Percentiles rank a stretch among this genome's conserved stretches.
Evolutionary conservation across 2,329 filamentous ascomycete genomes (phyloP).

Genomic region (Pestalotiopsis fici): DNA sequence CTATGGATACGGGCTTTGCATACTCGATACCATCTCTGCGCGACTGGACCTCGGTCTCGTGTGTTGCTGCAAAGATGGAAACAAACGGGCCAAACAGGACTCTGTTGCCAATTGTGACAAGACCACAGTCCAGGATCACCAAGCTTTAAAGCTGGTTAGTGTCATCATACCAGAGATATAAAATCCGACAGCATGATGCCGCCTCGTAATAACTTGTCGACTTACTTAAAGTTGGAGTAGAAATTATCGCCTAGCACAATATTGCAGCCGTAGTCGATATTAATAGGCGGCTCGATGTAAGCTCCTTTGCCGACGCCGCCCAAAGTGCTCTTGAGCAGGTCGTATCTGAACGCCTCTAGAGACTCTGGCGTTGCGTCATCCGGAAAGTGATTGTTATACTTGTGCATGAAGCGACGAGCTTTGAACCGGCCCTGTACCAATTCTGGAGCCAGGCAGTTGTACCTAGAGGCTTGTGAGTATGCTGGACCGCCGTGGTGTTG

Average conservation of each 20-base stretch:
- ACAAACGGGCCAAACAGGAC: slow-evolving; percentile 75
- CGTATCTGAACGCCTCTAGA: slow-evolving; percentile 40
- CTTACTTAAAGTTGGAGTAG: slow-evolving; percentile 62
- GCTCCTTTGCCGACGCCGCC: slow-evolving; percentile 50
- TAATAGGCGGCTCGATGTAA: slow-evolving; percentile 63
- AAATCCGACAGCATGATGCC: not conserved
- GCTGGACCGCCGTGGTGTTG: not conserved
- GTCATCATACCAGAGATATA: slow-evolving; percentile 14
- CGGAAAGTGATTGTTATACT: slow-evolving; percentile 54
- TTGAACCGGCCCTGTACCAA: slow-evolving; percentile 52
- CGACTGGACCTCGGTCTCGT: slow-evolving; percentile 64
- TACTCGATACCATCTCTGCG: slow-evolving; percentile 49
- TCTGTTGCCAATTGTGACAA: slow-evolving; percentile 68
- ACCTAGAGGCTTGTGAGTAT: slow-evolving; percentile 34
- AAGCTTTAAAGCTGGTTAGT: slow-evolving; percentile 31
- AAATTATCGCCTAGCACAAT: slow-evolving; percentile 62
- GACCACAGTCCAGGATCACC: slow-evolving; percentile 72
- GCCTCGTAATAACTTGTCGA: not conserved
- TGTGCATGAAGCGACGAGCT: slow-evolving; percentile 55
- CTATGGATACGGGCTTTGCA: slow-evolving; percentile 46
- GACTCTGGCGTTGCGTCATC: slow-evolving; percentile 49
- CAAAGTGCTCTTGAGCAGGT: slow-evolving; percentile 50
- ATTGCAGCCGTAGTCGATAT: slow-evolving; percentile 68
- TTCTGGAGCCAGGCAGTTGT: slow-evolving; percentile 49
- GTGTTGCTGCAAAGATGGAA: slow-evolving; percentile 68